phyloP scores from a whole-genome alignment of 768 basidiomycete species.

The Coprinellus micaceus region DNA sequence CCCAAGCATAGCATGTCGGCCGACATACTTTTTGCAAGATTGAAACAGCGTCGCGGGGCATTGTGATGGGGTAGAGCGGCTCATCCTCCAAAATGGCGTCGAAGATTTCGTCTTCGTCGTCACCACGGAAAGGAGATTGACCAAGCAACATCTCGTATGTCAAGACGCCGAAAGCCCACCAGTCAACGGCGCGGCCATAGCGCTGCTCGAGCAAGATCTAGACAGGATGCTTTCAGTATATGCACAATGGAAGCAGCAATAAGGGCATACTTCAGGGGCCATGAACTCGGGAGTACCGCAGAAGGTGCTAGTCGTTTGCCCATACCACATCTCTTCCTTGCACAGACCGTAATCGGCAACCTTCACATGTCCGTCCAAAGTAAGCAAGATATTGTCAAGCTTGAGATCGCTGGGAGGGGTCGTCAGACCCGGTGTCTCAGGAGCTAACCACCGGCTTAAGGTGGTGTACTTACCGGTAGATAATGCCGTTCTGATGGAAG shows the following conservation, averaged over 20 bases:
- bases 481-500: slow-evolving; percentile 98
- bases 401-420: slow-evolving; percentile 75
- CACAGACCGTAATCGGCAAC: slow-evolving; percentile 99
- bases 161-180: slow-evolving; percentile 99
- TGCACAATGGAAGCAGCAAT: neutral
- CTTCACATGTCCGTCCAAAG: slow-evolving; percentile 96
- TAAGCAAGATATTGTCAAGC: slow-evolving; percentile 95
- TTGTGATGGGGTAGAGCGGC: slow-evolving; percentile 96
- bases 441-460: neutral
- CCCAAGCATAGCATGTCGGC: too few relatives aligned
- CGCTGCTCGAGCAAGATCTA: slow-evolving; percentile 99
- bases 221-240: slow-evolving; percentile 6
- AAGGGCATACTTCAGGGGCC: slow-evolving; percentile 87
- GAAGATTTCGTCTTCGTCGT: slow-evolving; percentile 99
- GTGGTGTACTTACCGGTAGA: slow-evolving; percentile 71
- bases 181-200: slow-evolving; percentile 97
- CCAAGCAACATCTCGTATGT: slow-evolving; percentile 99
- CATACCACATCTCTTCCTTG: slow-evolving; percentile 98
- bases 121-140: slow-evolving; percentile 98
- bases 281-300: slow-evolving; percentile 99
- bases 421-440: neutral
- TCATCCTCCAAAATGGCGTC: slow-evolving; percentile 99
- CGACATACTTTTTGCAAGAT: slow-evolving; percentile 89
- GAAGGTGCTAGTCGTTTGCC: slow-evolving; percentile 95
- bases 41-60: slow-evolving; percentile 96